Conservation (phyloP, 805 yeast genomes). For the Lipomyces kockii region DNA sequence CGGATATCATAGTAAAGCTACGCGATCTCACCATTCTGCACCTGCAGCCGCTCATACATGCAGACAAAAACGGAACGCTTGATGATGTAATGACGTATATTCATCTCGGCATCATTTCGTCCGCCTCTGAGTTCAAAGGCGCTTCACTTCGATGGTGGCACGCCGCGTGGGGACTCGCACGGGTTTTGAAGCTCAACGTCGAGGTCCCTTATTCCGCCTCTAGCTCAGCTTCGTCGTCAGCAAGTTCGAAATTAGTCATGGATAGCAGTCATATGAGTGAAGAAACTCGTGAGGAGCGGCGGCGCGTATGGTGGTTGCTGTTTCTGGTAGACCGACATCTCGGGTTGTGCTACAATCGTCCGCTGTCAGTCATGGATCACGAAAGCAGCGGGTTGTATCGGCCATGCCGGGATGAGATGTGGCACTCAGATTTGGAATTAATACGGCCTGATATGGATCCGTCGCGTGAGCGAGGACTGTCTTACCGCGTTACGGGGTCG, state of each 20-base stretch:
- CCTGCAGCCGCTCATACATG: slow-evolving; percentile 39
- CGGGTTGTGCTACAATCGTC: slow-evolving; percentile 48
- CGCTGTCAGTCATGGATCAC: slow-evolving; percentile 44
- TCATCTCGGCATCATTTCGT: slow-evolving; percentile 43
- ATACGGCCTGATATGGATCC: slow-evolving; percentile 44
- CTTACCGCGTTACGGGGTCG: slow-evolving; percentile 41
- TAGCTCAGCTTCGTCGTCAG: slow-evolving; percentile 10
- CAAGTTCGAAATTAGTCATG: background rate
- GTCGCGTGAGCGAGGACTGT: slow-evolving; percentile 40
- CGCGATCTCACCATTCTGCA: slow-evolving; percentile 38
- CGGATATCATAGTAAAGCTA: slow-evolving; percentile 37
- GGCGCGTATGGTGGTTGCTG: slow-evolving; percentile 52
- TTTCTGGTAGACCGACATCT: slow-evolving; percentile 50
- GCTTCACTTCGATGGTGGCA: slow-evolving; percentile 45
- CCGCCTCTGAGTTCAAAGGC: slow-evolving; percentile 45
- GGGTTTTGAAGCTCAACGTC: slow-evolving; percentile 43
- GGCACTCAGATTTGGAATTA: slow-evolving; percentile 43
- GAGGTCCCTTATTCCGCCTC: slow-evolving; percentile 37
- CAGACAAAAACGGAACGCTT: slow-evolving; percentile 38
- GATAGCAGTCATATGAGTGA: slow-evolving; percentile 25
- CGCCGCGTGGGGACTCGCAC: slow-evolving; percentile 43
- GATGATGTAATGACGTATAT: slow-evolving; percentile 45
- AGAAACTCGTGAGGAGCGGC: slow-evolving; percentile 48
- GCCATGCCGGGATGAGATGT: slow-evolving; percentile 47
- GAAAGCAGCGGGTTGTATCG: slow-evolving; percentile 44